Evolutionary conservation across 768 basidiomycete species (phyloP).

Genomic region (Tricholoma hemisulphureum): DNA sequence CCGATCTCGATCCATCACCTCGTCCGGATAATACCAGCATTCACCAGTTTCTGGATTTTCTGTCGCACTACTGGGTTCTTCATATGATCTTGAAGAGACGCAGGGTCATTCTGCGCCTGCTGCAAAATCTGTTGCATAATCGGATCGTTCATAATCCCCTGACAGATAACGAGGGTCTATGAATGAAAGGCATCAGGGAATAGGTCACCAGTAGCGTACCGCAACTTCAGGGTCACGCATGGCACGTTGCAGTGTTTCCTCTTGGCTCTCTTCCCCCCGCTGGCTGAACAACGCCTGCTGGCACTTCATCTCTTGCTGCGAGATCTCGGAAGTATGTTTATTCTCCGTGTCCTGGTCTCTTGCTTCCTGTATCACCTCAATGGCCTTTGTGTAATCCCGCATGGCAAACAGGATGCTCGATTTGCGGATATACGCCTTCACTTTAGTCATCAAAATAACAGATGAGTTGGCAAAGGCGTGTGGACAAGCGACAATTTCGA

Average conservation of each 20-base stretch:
- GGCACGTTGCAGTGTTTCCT: constrained; percentile 88
- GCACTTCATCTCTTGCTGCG: constrained; percentile 74
- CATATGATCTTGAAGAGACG: constrained; percentile 92
- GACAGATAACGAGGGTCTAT: constrained; percentile 7
- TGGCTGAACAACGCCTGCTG: constrained; percentile 77
- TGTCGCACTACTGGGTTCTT: constrained; percentile 79
- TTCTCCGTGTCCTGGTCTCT: constrained; percentile 73
- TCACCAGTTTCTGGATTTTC: constrained; percentile 88
- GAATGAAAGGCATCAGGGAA: constrained; percentile 3
- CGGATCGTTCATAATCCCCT: constrained; percentile 87
- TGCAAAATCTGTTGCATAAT: constrained; percentile 94
- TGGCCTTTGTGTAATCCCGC: constrained; percentile 87
- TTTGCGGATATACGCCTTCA: constrained; percentile 97
- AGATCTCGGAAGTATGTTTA: constrained; percentile 83
- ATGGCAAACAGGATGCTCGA: constrained; percentile 80
- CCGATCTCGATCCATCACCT: constrained; percentile 45
- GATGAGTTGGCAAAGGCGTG: neutral
- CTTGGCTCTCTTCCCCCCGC: constrained; percentile 83
- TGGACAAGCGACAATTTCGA: neutral
- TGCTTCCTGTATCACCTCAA: constrained; percentile 80
- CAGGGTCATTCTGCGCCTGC: constrained; percentile 88
- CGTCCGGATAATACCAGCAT: constrained; percentile 91
- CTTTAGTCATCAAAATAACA: constrained; percentile 32
- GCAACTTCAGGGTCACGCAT: constrained; percentile 98
- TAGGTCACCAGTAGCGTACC: constrained; percentile 44